Conservation (phyloP, 371 early-diverging fungal species). For the Sporodiniella umbellata region DNA sequence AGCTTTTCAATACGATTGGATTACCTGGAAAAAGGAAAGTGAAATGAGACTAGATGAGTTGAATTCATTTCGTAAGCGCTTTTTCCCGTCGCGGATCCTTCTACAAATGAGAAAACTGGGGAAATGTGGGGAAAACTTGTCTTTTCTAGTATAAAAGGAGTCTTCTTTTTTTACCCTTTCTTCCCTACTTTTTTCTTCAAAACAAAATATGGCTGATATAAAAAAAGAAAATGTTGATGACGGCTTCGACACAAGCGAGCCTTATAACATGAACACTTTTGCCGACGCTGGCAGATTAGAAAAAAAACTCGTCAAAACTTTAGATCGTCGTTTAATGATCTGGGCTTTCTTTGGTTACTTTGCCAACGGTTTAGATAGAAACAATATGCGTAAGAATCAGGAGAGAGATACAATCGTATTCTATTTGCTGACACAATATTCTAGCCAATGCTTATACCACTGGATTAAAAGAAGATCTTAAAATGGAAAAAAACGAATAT, state of each 20-base stretch:
- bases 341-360: conserved; percentile 69
- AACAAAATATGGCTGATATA: background rate
- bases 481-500: conserved; percentile 43
- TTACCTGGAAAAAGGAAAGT: too few species aligned
- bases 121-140: conserved; percentile 17
- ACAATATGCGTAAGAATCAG: conserved; percentile 62
- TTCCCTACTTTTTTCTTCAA: background rate
- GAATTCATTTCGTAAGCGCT: background rate
- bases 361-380: conserved; percentile 72
- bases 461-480: conserved; percentile 48
- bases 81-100: background rate
- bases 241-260: background rate
- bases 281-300: conserved; percentile 18
- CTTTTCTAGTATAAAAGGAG: background rate
- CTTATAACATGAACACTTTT: conserved; percentile 2
- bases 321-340: conserved; percentile 68
- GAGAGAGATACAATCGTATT: background rate
- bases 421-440: background rate
- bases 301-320: conserved; percentile 54
- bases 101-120: conserved; percentile 13
- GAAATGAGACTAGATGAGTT: too few species aligned
- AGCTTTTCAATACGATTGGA: too few species aligned
- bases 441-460: conserved; percentile 47
- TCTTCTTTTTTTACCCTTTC: background rate
- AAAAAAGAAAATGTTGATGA: background rate